These are phyloP conservation scores for Albizia julibrissin DNA, from an alignment of 306 rosid genomes.

Conservation along the genomic window DNA sequence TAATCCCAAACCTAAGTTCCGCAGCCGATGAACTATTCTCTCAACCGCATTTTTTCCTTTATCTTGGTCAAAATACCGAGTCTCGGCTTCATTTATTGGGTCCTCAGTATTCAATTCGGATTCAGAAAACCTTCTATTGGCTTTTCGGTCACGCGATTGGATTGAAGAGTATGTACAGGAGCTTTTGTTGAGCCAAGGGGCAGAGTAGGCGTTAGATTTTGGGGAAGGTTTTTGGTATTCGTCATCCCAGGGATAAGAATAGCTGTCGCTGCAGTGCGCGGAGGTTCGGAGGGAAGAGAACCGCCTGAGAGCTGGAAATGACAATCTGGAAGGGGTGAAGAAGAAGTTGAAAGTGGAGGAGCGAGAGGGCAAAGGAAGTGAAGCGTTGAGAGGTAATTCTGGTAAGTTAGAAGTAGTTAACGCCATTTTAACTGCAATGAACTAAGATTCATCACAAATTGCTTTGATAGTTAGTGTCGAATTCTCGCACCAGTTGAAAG, in stretches of 20 bases:
- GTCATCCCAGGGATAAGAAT: slow-evolving; percentile 12
- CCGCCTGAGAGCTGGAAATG: slow-evolving; percentile 52
- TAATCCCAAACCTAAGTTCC: slow-evolving; percentile 66
- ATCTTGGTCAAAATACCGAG: background rate
- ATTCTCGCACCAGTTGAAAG: slow-evolving; percentile 25
- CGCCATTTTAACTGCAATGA: slow-evolving; percentile 46
- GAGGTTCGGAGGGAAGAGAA: slow-evolving; percentile 52
- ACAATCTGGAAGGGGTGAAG: slow-evolving; percentile 38
- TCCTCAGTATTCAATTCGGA: slow-evolving; percentile 28
- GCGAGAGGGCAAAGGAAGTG: slow-evolving; percentile 48
- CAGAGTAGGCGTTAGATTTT: slow-evolving; percentile 41
- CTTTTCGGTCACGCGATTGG: background rate
- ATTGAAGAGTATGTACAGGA: slow-evolving; percentile 39
- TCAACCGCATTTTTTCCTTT: slow-evolving; percentile 65
- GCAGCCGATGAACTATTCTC: slow-evolving; percentile 74
- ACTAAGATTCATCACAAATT: background rate
- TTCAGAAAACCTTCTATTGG: slow-evolving; percentile 29
- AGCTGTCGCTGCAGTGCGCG: slow-evolving; percentile 23
- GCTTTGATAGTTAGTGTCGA: background rate
- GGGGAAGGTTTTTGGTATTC: slow-evolving; percentile 19
- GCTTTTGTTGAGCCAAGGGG: slow-evolving; percentile 47
- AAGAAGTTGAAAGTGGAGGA: slow-evolving; percentile 44
- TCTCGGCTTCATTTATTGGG: slow-evolving; percentile 18
- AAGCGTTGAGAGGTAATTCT: slow-evolving; percentile 52
- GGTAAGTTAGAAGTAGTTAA: slow-evolving; percentile 47